Conservation (phyloP, 352 stramenopile genomes). For the Phytophthora pini region DNA sequence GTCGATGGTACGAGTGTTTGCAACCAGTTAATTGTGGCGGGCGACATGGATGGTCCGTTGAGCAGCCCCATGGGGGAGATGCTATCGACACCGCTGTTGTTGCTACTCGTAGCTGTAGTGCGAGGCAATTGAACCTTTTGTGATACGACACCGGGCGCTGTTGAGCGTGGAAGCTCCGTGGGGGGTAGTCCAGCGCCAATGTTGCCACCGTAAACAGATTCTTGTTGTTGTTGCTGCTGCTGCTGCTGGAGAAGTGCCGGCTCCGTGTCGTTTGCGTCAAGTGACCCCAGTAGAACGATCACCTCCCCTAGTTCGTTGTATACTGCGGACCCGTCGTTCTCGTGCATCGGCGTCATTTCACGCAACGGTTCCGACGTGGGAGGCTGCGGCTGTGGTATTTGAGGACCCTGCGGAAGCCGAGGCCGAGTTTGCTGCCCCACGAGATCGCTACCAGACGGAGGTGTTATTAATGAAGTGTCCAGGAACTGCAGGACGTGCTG, state of each 20-base stretch:
- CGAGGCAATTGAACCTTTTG: slow-evolving; percentile 62
- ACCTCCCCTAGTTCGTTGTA: slow-evolving; percentile 76
- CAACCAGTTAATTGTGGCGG: slow-evolving; percentile 79
- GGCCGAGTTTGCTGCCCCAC: slow-evolving; percentile 13
- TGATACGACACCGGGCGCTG: slow-evolving; percentile 5
- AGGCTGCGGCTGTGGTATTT: slow-evolving; percentile 15
- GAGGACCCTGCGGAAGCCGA: slow-evolving; percentile 16
- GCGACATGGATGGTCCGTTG: slow-evolving; percentile 73
- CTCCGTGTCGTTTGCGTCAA: slow-evolving; percentile 65
- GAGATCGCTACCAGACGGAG: slow-evolving; percentile 37
- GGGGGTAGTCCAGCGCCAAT: slow-evolving; percentile 1
- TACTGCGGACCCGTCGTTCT: slow-evolving; percentile 44
- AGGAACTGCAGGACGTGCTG: slow-evolving; percentile 72
- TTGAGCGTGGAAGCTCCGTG: background rate
- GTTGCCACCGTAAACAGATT: slow-evolving; percentile 3
- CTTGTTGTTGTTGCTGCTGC: slow-evolving; percentile 5
- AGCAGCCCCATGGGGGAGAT: slow-evolving; percentile 65
- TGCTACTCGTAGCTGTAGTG: slow-evolving; percentile 51
- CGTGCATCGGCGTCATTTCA: slow-evolving; percentile 41
- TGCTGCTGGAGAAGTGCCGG: slow-evolving; percentile 23
- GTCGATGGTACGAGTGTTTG: slow-evolving; percentile 75
- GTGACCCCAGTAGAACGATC: slow-evolving; percentile 70
- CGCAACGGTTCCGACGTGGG: slow-evolving; percentile 30
- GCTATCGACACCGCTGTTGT: slow-evolving; percentile 45
- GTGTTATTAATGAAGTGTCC: slow-evolving; percentile 58